Evolutionary conservation across 2,329 filamentous ascomycete genomes (phyloP), one percentile per base, ranked within the genome.

Genomic region (Colletotrichum lupini): DNA sequence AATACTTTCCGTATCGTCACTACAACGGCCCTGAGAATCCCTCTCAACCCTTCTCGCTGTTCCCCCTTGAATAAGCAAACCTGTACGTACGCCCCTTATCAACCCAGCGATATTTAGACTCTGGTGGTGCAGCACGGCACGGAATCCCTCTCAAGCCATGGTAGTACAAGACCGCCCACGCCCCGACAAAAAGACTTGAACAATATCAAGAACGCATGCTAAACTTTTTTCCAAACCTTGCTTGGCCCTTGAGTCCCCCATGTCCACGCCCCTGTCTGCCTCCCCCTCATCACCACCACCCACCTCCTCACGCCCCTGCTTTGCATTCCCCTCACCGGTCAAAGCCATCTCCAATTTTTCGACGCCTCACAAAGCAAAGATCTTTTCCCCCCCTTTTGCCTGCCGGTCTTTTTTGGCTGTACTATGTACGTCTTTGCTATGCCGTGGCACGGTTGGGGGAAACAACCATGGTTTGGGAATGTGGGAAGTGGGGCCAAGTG

Each of bases 371-470:
- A 42, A 11, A 11, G 37, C 19, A 30, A 5, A 5, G 42, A 22
- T 52, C 26, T 49, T 11, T 22, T 3, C 16, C 42, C 42, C 16
- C 16, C 16, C 35, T 8, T 12, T 49, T 61, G 59, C 59, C 37
- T 52, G 37, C 42, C 26, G 60, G 28, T 16, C 2, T 6, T 8
- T 22, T 22, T 19, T 46, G 37, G 9, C 37, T 42, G 37, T 19
- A 19, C 16, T 19, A 19, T n/a, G 42, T 8, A 16, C 6, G 16
- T n/a, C 42, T 16, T 9, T 46, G 42, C 16, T n/a, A 46, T n/a
- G 42, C 42, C 16, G 42, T 19, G 26, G 59, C 46, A 67, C 63
- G 68, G 49, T 58, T 61, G 60, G 60, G 26, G 42, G 28, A 28
- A 12, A n/a, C 12, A 46, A 46, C 42, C 16, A n/a, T 46, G 19